Percentiles rank a stretch among this genome's conserved stretches.
These are phyloP conservation scores for Kickxella alabastrina DNA, from an alignment of 192 early-diverging fungal species.

Conservation along the genomic window DNA sequence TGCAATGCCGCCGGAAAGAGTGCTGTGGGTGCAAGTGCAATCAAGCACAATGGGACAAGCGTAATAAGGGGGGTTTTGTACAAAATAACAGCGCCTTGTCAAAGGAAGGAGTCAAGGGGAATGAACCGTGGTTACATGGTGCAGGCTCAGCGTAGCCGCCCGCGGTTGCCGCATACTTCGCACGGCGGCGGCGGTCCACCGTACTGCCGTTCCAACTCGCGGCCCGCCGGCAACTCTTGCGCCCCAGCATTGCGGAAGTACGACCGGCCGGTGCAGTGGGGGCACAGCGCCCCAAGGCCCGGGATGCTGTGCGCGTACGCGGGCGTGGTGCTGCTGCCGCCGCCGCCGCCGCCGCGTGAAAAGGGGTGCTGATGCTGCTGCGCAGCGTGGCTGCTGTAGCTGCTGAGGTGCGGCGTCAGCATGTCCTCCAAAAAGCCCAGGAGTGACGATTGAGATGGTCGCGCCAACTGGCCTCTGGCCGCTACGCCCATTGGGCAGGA, in stretches of 20 bases:
- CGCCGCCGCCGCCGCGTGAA: neutral
- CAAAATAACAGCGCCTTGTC: too few species aligned
- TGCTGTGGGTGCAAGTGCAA: too few species aligned
- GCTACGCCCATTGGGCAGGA: neutral
- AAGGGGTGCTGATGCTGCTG: neutral
- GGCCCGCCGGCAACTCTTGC: neutral
- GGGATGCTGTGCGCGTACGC: conserved; percentile 14
- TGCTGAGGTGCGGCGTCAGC: neutral
- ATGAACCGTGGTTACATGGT: too few species aligned
- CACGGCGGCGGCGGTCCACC: conserved; percentile 28
- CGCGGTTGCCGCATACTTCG: conserved; percentile 21
- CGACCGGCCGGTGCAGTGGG: conserved; percentile 31
- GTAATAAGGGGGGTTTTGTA: too few species aligned
- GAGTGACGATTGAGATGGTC: neutral
- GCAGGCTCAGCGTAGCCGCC: conserved; percentile 10
- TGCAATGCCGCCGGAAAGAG: too few species aligned
- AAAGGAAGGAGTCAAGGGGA: too few species aligned
- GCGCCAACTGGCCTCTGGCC: neutral
- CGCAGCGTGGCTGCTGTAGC: neutral
- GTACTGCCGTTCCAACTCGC: conserved; percentile 19
- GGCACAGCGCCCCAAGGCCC: conserved; percentile 26
- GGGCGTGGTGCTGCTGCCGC: neutral
- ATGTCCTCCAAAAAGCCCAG: neutral
- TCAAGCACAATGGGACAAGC: too few species aligned
- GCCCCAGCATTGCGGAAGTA: conserved; percentile 27